Evolutionary conservation across 2,329 filamentous ascomycete genomes (phyloP).

Genomic region (Xylariaceae sp.): DNA sequence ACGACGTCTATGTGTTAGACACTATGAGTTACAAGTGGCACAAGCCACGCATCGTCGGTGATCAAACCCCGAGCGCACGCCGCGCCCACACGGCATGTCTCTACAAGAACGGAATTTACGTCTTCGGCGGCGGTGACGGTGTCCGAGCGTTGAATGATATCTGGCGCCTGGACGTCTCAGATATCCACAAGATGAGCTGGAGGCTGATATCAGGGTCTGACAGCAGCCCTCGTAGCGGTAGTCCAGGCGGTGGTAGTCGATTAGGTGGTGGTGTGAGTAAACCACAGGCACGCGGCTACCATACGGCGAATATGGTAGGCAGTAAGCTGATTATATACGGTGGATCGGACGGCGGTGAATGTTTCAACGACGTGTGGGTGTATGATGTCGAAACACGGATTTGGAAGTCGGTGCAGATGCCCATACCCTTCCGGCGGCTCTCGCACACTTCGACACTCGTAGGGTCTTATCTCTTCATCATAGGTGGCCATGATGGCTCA

Average conservation of each 20-base stretch:
- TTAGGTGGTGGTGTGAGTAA: conserved; percentile 30
- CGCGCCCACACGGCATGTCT: conserved; percentile 69
- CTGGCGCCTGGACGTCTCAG: conserved; percentile 68
- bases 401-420: conserved; percentile 60
- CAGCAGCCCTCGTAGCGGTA: conserved; percentile 9
- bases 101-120: conserved; percentile 68
- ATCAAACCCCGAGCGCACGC: conserved; percentile 57
- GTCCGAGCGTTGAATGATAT: conserved; percentile 69
- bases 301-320: conserved; percentile 71
- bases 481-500: conserved; percentile 67
- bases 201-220: conserved; percentile 54
- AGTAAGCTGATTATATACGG: conserved; percentile 71
- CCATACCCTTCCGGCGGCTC: conserved; percentile 60
- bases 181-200: conserved; percentile 67
- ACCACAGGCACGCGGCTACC: conserved; percentile 66
- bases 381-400: conserved; percentile 63
- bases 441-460: conserved; percentile 69
- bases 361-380: conserved; percentile 72
- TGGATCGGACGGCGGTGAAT: conserved; percentile 68
- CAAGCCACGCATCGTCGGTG: conserved; percentile 58
- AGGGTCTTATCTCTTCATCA: conserved; percentile 67
- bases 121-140: conserved; percentile 71
- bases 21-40: conserved; percentile 68
- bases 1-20: conserved; percentile 70
- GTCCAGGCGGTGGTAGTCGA: conserved; percentile 6